phyloP scores from a whole-genome alignment of 768 basidiomycete species.

The Agaricus sinodeliciosus region DNA sequence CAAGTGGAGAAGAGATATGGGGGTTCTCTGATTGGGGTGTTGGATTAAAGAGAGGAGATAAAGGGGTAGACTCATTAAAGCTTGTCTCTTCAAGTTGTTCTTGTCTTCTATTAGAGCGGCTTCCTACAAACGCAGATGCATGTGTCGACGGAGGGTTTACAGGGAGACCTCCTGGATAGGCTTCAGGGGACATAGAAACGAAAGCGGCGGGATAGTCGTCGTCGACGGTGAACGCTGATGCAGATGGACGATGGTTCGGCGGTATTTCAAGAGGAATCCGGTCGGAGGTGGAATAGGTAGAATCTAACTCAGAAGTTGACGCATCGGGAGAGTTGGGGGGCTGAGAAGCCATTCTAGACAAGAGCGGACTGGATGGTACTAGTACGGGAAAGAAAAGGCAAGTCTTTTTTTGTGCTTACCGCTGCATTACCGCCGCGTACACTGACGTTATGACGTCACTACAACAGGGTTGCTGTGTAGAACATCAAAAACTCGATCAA shows the following conservation, averaged over 20 bases:
- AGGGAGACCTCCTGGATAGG: neutral
- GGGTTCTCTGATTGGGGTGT: slow-evolving; percentile 1
- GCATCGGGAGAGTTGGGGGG: neutral
- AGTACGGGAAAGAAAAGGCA: neutral
- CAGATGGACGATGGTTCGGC: neutral
- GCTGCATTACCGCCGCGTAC: too few species aligned
- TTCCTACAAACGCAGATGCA: neutral
- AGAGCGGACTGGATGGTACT: neutral
- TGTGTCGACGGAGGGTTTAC: neutral
- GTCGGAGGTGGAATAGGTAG: neutral
- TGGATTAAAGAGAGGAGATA: neutral
- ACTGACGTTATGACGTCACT: too few species aligned
- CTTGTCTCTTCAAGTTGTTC: neutral
- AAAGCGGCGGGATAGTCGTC: neutral
- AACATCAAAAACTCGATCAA: neutral
- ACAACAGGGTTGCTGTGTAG: too few species aligned
- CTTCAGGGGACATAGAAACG: slow-evolving; percentile 3
- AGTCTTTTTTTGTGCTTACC: neutral
- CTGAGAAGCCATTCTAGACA: slow-evolving; percentile 3
- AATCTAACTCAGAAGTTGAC: neutral
- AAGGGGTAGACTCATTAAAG: neutral
- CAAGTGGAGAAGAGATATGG: slow-evolving; percentile 5
- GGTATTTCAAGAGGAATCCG: neutral
- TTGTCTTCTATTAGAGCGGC: neutral
- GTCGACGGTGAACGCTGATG: neutral